Conservation (phyloP, 768 basidiomycete genomes). For the Collybia sordida region DNA sequence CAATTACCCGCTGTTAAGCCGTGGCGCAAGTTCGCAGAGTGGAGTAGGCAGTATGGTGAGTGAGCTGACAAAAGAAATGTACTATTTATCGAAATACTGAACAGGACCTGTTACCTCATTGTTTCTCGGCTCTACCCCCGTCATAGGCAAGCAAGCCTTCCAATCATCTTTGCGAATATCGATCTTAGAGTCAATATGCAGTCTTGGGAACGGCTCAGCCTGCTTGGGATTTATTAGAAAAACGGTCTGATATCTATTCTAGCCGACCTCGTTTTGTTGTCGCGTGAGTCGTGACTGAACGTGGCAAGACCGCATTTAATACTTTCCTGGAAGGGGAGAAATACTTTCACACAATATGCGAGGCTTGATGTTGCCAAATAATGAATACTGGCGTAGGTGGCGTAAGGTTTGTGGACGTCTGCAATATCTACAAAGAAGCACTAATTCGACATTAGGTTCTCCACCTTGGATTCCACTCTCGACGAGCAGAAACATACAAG, state of each 20-base stretch:
- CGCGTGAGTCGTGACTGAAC: conserved; percentile 22
- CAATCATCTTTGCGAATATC: not conserved
- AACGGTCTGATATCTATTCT: conserved; percentile 45
- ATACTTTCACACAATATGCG: conserved; percentile 46
- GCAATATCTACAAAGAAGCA: too few species aligned
- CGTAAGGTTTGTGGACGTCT: conserved; percentile 31
- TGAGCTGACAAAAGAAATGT: conserved; percentile 1
- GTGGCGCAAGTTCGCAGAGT: conserved; percentile 48
- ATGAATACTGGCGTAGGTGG: conserved; percentile 46
- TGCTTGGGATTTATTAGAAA: conserved; percentile 48
- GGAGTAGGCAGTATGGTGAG: conserved; percentile 45
- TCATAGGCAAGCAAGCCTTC: conserved; percentile 29
- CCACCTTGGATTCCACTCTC: conserved; percentile 41
- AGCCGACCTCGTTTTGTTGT: conserved; percentile 47
- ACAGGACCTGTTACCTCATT: conserved; percentile 41
- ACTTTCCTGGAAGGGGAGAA: conserved; percentile 30
- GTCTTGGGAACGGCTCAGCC: conserved; percentile 46
- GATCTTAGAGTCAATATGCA: conserved; percentile 6
- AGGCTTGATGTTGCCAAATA: conserved; percentile 43
- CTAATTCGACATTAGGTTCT: conserved; percentile 29
- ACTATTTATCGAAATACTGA: not conserved
- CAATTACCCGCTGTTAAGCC: conserved; percentile 45
- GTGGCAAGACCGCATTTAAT: not conserved
- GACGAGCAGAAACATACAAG: conserved; percentile 40
- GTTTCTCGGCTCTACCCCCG: conserved; percentile 40